Evolutionary conservation across 257 asterid genomes (phyloP).

Genomic region (Henckelia pumila): DNA sequence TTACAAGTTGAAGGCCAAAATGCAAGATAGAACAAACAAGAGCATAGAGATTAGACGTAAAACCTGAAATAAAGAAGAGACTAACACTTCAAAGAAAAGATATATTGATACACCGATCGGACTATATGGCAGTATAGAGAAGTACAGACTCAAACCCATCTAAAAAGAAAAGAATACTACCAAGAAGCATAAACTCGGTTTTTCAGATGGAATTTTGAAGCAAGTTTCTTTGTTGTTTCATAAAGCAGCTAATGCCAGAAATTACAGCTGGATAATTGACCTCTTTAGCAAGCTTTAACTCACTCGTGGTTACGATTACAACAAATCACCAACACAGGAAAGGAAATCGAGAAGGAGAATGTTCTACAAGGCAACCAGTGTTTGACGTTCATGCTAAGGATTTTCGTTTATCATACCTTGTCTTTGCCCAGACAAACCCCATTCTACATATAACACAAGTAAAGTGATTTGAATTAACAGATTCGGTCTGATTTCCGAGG

Average conservation of each 20-base stretch:
- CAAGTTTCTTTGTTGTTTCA: neutral
- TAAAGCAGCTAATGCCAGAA: neutral
- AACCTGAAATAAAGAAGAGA: neutral
- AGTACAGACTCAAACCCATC: constrained; percentile 4
- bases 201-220: neutral
- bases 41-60: neutral
- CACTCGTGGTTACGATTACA: neutral
- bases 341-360: neutral
- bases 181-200: neutral
- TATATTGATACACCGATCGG: neutral
- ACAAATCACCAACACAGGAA: neutral
- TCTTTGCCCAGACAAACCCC: neutral
- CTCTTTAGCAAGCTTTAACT: constrained; percentile 4
- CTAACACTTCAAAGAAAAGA: constrained; percentile 1
- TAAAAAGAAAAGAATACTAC: neutral
- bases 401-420: neutral
- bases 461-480: constrained; percentile 1
- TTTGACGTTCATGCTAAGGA: neutral
- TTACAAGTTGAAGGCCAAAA: neutral
- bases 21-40: neutral
- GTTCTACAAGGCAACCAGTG: constrained; percentile 6
- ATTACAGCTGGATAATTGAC: neutral
- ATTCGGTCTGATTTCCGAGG: neutral
- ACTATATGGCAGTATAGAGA: neutral
- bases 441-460: neutral